Percentiles rank a stretch among this genome's conserved stretches.
Conservation (phyloP, 2,329 filamentous ascomycete genomes). For the Talaromyces marneffei region DNA sequence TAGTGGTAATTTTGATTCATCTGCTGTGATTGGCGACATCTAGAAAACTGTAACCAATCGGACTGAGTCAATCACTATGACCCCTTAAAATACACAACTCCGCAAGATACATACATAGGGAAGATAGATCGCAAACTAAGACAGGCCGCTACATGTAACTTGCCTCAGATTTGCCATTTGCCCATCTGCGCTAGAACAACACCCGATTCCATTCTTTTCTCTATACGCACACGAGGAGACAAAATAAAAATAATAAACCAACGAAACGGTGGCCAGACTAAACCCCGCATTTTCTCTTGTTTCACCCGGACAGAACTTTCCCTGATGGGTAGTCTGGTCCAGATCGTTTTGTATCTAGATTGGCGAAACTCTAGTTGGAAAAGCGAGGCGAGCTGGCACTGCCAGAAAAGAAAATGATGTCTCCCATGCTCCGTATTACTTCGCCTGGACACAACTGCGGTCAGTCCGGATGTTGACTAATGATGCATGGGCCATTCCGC, state of each 20-base stretch:
- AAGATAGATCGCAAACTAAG: background rate
- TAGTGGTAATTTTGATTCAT: no score
- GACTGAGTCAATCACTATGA: no score
- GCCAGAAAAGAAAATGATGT: background rate
- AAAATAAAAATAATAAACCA: background rate
- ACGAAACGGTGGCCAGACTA: background rate
- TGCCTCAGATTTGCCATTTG: background rate
- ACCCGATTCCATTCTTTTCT: background rate
- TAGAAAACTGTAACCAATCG: no score
- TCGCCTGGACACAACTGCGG: background rate
- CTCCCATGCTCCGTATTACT: background rate
- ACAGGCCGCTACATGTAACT: background rate
- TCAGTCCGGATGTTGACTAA: background rate
- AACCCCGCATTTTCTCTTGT: background rate
- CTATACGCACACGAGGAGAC: background rate
- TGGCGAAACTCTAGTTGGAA: background rate
- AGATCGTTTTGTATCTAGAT: background rate
- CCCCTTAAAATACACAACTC: no score
- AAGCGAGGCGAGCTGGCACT: background rate
- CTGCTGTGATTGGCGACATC: no score
- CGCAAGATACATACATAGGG: no score
- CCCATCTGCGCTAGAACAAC: background rate
- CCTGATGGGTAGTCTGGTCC: background rate
- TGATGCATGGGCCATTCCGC: background rate
- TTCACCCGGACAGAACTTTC: constrained; percentile 3